Percentiles rank a stretch among this genome's conserved stretches.
phyloP scores from a whole-genome alignment of 2,329 filamentous ascomycete genomes.

The Falciphora oryzae region DNA sequence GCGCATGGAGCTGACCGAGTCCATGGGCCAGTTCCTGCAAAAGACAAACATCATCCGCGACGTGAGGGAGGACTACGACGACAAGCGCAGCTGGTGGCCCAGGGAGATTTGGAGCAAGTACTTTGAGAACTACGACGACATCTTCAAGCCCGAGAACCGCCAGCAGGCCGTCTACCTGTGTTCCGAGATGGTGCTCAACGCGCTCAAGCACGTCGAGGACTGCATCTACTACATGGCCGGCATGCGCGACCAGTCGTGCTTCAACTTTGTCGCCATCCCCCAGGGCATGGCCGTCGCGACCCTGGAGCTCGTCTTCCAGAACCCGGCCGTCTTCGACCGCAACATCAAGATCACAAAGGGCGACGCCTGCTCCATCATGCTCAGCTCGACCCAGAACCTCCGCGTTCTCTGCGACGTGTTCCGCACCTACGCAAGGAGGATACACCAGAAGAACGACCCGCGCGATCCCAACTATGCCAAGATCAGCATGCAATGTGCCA shows the following conservation, averaged over 20 bases:
- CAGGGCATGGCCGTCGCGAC: conserved; percentile 98
- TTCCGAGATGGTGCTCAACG: conserved; percentile 91
- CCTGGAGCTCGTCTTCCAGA: conserved; percentile 85
- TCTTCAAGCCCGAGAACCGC: conserved; percentile 76
- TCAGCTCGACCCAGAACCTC: conserved; percentile 87
- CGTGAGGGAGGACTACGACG: conserved; percentile 81
- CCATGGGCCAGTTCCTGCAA: conserved; percentile 95
- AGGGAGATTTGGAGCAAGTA: conserved; percentile 97
- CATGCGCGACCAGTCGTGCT: conserved; percentile 90
- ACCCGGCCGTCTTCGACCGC: conserved; percentile 75
- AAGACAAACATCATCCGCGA: conserved; percentile 99
- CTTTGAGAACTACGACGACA: conserved; percentile 80
- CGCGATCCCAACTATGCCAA: conserved; percentile 87
- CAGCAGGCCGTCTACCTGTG: conserved; percentile 76
- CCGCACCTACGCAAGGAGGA: conserved; percentile 68
- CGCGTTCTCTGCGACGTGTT: conserved; percentile 76
- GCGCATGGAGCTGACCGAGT: conserved; percentile 76
- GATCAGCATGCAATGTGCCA: conserved; percentile 85
- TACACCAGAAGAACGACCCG: conserved; percentile 91
- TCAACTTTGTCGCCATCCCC: conserved; percentile 98
- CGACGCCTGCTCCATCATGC: conserved; percentile 86
- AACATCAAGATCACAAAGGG: conserved; percentile 98
- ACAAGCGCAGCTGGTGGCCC: conserved; percentile 89
- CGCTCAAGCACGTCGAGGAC: conserved; percentile 80
- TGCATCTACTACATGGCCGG: conserved; percentile 98